A percentile compares a stretch with the other conserved stretches of the same genome.
These are phyloP conservation scores for Paramecium tetraurelia DNA, from an alignment of 73 alveolate species.

Conservation along the genomic window DNA sequence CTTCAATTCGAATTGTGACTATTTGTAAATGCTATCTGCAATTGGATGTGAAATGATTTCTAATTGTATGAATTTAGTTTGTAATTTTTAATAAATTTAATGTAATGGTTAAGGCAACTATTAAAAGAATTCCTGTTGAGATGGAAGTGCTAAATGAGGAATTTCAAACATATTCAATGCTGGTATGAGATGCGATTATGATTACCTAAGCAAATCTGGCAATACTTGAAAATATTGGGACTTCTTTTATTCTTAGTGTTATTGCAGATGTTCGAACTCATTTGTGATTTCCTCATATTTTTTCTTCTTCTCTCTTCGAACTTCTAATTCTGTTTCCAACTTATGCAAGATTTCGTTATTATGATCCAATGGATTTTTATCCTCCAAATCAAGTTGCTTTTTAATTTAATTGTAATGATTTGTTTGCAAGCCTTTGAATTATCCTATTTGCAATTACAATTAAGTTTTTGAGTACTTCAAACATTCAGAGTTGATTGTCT, in stretches of 20 bases:
- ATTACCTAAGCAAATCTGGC: conserved; percentile 1
- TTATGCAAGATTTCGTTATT: not conserved
- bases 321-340: conserved; percentile 23
- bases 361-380: not conserved
- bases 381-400: not conserved
- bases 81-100: conserved; percentile 20
- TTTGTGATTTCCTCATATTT: conserved; percentile 9
- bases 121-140: not conserved
- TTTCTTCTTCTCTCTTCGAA: conserved; percentile 7
- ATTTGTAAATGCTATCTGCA: not conserved
- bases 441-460: not conserved
- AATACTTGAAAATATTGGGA: not conserved
- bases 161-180: not conserved
- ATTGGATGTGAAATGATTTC: not conserved
- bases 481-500: conserved; percentile 26
- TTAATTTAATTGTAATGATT: not conserved
- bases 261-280: not conserved
- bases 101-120: not conserved
- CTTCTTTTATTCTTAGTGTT: not conserved
- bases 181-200: not conserved
- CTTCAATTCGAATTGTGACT: conserved; percentile 11
- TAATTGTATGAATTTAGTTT: not conserved
- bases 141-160: conserved; percentile 25
- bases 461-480: not conserved
- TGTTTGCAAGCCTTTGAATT: not conserved